These are phyloP conservation scores for Phialemonium atrogriseum DNA, from an alignment of 2,329 filamentous ascomycete species.

Conservation along the genomic window DNA sequence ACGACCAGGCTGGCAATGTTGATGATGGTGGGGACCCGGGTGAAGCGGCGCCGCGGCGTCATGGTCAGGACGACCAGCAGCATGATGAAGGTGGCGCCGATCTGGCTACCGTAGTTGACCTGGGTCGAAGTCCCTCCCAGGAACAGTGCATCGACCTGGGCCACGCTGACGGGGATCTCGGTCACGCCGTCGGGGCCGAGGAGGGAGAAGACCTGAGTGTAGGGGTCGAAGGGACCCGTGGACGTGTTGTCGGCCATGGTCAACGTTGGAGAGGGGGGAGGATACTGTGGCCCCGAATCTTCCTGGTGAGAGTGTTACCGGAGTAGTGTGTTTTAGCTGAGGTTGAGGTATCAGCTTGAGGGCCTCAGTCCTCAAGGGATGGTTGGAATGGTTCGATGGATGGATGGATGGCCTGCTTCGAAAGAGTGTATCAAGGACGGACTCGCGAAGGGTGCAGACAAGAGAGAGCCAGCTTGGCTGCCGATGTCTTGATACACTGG, in stretches of 20 bases:
- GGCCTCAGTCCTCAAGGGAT: too few species aligned
- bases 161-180: conserved; percentile 22
- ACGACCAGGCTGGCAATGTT: conserved; percentile 53
- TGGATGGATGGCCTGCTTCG: neutral
- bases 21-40: conserved; percentile 55
- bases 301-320: neutral
- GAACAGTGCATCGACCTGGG: conserved; percentile 22
- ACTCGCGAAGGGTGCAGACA: neutral
- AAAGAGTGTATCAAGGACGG: neutral
- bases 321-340: too few species aligned
- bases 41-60: conserved; percentile 57
- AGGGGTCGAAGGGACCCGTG: conserved; percentile 22
- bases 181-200: conserved; percentile 22
- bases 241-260: conserved; percentile 3
- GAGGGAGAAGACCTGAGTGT: conserved; percentile 26
- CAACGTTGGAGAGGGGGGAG: neutral
- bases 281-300: neutral
- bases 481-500: too few species aligned
- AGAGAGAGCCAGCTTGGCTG: too few species aligned
- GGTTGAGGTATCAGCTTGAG: too few species aligned
- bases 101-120: conserved; percentile 60
- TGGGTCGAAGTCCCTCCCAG: conserved; percentile 9
- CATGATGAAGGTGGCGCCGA: conserved; percentile 60
- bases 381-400: too few species aligned
- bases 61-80: conserved; percentile 58